Evolutionary conservation across 2,329 filamentous ascomycete genomes (phyloP).

Genomic region (Arthrobotrys entomopaga): DNA sequence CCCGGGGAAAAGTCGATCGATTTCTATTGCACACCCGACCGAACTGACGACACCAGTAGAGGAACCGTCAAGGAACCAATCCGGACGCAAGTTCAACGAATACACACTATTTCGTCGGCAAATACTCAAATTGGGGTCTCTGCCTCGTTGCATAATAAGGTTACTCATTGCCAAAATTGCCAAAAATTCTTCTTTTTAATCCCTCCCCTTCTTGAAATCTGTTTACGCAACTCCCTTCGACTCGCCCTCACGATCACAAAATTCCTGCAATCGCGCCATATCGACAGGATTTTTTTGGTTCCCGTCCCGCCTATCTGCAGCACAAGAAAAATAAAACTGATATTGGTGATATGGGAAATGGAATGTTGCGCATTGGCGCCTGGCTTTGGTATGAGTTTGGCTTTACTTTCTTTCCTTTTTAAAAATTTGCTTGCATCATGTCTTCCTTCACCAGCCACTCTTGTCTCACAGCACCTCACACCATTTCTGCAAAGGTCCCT

Average conservation of each 20-base stretch:
- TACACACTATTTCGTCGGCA: constrained; percentile 24
- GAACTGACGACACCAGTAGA: constrained; percentile 25
- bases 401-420: constrained; percentile 16
- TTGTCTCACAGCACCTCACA: constrained; percentile 52
- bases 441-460: constrained; percentile 54
- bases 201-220: constrained; percentile 26
- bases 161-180: constrained; percentile 10
- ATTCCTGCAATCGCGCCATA: constrained; percentile 34
- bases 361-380: constrained; percentile 55
- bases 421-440: constrained; percentile 31
- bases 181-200: constrained; percentile 10
- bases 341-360: constrained; percentile 55
- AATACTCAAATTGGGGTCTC: constrained; percentile 33
- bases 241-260: constrained; percentile 20
- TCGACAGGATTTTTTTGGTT: constrained; percentile 25
- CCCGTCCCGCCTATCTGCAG: constrained; percentile 29
- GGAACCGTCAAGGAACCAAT: constrained; percentile 10
- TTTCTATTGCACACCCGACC: constrained; percentile 15
- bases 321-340: constrained; percentile 12
- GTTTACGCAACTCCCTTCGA: constrained; percentile 46
- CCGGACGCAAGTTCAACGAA: constrained; percentile 7
- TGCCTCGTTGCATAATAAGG: constrained; percentile 41
- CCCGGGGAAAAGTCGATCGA: constrained; percentile 43
- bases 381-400: constrained; percentile 50
- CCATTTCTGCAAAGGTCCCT: constrained; percentile 48